Conservation (phyloP, 345 rosid genomes). For the Turnera subulata region DNA sequence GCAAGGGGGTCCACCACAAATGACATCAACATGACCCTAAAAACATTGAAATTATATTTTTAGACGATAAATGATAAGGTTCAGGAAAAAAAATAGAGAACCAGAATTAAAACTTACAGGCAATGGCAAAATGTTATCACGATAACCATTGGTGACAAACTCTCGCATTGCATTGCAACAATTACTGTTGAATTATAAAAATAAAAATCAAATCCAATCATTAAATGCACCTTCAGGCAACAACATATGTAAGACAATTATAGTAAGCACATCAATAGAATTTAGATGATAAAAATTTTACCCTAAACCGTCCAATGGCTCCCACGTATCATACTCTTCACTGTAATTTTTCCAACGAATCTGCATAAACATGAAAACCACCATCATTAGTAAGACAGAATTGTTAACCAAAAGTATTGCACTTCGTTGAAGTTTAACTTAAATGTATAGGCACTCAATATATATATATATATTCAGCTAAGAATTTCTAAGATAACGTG, state of each 20-base stretch:
- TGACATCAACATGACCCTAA: constrained; percentile 64
- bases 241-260: too few relatives aligned
- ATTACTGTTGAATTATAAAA: constrained; percentile 28
- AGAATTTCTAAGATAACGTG: too few relatives aligned
- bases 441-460: too few relatives aligned
- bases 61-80: too few relatives aligned
- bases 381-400: background rate
- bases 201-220: background rate
- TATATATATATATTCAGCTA: too few relatives aligned
- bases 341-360: constrained; percentile 63
- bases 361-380: constrained; percentile 23
- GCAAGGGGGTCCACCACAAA: constrained; percentile 89
- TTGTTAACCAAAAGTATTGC: too few relatives aligned
- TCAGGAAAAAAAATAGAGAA: background rate
- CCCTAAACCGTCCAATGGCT: constrained; percentile 56
- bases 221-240: too few relatives aligned
- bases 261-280: too few relatives aligned
- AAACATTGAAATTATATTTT: constrained; percentile 2
- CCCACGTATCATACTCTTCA: constrained; percentile 58
- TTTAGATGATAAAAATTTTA: constrained; percentile 16
- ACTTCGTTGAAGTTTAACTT: too few relatives aligned
- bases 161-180: constrained; percentile 41
- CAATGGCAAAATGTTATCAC: constrained; percentile 47
- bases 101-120: constrained; percentile 40
- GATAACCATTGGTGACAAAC: constrained; percentile 45